Percentiles rank a stretch among this genome's conserved stretches.
These are phyloP conservation scores for Eudorina sp. DNA, from an alignment of 139 green algal species.

Conservation along the genomic window DNA sequence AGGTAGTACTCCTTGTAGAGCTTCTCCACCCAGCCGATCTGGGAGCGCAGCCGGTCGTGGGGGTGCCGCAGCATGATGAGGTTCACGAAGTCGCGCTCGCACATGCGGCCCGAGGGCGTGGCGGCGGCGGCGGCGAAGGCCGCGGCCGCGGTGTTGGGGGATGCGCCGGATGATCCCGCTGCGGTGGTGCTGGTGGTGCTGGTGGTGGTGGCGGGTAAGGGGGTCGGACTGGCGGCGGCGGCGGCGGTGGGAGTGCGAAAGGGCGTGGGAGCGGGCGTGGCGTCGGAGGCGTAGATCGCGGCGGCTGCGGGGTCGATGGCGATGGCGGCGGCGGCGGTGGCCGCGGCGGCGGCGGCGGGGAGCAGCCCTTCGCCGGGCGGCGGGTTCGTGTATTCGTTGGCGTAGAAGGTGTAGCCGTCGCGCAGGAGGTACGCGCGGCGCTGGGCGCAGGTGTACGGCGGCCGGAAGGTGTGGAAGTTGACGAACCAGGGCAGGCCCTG, in stretches of 20 bases:
- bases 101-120: constrained; percentile 9
- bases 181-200: background rate
- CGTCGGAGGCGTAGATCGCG: background rate
- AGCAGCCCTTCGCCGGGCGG: background rate
- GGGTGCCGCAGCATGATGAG: constrained; percentile 62
- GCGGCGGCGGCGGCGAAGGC: background rate
- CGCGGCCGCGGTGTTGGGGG: background rate
- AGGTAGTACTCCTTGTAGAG: constrained; percentile 59
- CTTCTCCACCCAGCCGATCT: constrained; percentile 61
- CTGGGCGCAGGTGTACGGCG: constrained; percentile 2
- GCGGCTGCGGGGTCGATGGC: background rate
- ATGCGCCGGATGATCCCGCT: too few species aligned
- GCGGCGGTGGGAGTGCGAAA: too few species aligned
- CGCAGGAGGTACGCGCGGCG: constrained; percentile 38
- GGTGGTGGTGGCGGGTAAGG: background rate
- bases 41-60: constrained; percentile 47
- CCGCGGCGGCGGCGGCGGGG: background rate
- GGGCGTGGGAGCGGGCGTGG: too few species aligned
- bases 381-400: constrained; percentile 62
- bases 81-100: constrained; percentile 58
- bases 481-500: constrained; percentile 55
- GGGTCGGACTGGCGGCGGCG: background rate
- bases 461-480: constrained; percentile 55
- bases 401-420: constrained; percentile 55
- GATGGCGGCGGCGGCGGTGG: background rate